Percentiles rank a stretch among this genome's conserved stretches.
Evolutionary conservation across 495 filamentous ascomycete genomes (phyloP).

Genomic region (Trichocladium uniseriatum): DNA sequence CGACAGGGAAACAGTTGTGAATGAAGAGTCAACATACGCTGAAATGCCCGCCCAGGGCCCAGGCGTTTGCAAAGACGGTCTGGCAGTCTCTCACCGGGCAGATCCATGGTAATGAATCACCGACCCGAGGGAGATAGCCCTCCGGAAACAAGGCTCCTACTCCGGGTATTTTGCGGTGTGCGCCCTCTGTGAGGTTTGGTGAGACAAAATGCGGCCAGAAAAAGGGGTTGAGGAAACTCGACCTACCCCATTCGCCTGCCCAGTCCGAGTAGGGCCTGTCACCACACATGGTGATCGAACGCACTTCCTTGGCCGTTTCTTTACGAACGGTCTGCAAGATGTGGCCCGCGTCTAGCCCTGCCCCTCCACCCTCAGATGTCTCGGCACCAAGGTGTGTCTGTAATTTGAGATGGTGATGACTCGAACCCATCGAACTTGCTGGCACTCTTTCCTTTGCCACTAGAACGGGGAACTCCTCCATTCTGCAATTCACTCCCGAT

Average conservation of each 20-base stretch:
- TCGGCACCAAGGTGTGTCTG: too few species aligned
- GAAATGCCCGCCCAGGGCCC: constrained; percentile 17
- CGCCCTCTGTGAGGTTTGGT: neutral
- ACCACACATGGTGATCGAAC: constrained; percentile 1
- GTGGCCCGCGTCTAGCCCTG: too few species aligned
- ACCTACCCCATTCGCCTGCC: constrained; percentile 10
- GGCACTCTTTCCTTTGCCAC: too few species aligned
- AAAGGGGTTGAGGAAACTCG: neutral
- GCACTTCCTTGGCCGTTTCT: neutral
- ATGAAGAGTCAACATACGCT: constrained; percentile 3
- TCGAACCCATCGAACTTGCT: too few species aligned
- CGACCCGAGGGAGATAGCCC: constrained; percentile 8
- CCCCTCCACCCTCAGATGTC: too few species aligned
- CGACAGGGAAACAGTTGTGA: neutral
- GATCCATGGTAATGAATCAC: constrained; percentile 11
- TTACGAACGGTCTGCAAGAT: neutral
- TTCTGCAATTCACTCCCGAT: neutral
- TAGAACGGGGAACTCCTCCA: too few species aligned
- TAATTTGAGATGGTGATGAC: too few species aligned
- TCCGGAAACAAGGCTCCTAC: constrained; percentile 14
- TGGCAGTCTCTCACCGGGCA: constrained; percentile 16
- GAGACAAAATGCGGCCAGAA: neutral
- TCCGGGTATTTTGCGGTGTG: neutral
- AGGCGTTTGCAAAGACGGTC: constrained; percentile 2
- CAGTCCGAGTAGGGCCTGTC: constrained; percentile 11